phyloP scores from a whole-genome alignment of 1,284 basidiomycete genomes.

The Anthracocystis setariae region DNA sequence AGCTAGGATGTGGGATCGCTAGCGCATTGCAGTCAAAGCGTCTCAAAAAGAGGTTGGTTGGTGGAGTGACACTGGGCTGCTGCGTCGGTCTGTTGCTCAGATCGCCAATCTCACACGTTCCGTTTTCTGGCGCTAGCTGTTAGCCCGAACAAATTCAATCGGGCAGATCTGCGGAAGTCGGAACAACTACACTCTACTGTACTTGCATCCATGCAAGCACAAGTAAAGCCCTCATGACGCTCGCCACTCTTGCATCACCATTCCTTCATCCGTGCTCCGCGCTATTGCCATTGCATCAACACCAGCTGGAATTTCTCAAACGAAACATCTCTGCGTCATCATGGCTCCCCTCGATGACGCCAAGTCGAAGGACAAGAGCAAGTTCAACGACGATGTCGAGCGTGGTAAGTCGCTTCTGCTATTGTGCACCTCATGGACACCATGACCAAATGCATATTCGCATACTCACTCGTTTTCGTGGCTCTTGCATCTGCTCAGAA shows the following conservation, averaged over 20 bases:
- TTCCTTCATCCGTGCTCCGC: too few relatives aligned
- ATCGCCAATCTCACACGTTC: too few relatives aligned
- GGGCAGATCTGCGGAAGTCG: constrained; percentile 10
- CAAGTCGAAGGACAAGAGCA: constrained; percentile 31
- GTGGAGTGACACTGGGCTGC: too few relatives aligned
- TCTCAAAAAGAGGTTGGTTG: background rate
- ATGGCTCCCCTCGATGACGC: constrained; percentile 34
- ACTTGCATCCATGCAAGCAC: background rate
- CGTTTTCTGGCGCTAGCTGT: background rate
- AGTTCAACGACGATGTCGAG: constrained; percentile 29
- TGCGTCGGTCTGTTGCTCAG: too few relatives aligned
- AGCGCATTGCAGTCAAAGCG: background rate
- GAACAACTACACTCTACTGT: background rate
- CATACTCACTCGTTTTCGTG: too few relatives aligned
- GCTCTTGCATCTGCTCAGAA: constrained; percentile 14
- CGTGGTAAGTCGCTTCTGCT: constrained; percentile 38
- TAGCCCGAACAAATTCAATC: background rate
- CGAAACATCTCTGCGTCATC: too few relatives aligned
- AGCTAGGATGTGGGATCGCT: constrained; percentile 1
- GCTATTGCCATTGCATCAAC: too few relatives aligned
- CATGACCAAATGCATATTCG: too few relatives aligned
- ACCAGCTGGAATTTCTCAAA: too few relatives aligned
- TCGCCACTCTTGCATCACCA: background rate
- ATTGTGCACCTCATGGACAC: too few relatives aligned
- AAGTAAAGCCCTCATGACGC: too few relatives aligned